These are phyloP conservation scores for Termitomyces bulborhizus DNA, from an alignment of 768 basidiomycete species.

Conservation along the genomic window DNA sequence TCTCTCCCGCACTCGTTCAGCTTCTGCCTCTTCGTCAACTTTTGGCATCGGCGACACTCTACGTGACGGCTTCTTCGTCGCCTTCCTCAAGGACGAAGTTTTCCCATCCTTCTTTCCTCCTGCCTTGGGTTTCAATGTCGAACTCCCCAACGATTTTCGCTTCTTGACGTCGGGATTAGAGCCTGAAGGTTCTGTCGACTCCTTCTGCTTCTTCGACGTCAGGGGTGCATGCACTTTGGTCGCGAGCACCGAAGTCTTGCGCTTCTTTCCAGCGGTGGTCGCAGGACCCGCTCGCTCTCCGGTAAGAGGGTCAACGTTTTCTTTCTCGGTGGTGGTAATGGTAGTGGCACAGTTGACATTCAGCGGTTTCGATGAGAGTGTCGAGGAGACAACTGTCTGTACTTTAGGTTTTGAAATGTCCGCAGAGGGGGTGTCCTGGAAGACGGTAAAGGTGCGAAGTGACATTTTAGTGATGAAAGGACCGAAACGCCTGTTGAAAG, in stretches of 20 bases:
- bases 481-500: background rate
- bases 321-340: slow-evolving; percentile 54
- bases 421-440: slow-evolving; percentile 46
- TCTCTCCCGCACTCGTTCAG: slow-evolving; percentile 23
- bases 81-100: slow-evolving; percentile 28
- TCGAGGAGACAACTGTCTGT: slow-evolving; percentile 22
- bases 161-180: slow-evolving; percentile 51
- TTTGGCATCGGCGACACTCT: slow-evolving; percentile 57
- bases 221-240: slow-evolving; percentile 40
- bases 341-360: slow-evolving; percentile 21
- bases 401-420: slow-evolving; percentile 26
- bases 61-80: slow-evolving; percentile 32
- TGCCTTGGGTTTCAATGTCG: slow-evolving; percentile 24
- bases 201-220: slow-evolving; percentile 37
- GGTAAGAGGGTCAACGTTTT: slow-evolving; percentile 72
- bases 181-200: slow-evolving; percentile 34
- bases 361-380: slow-evolving; percentile 14
- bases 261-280: slow-evolving; percentile 43
- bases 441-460: slow-evolving; percentile 55
- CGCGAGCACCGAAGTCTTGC: slow-evolving; percentile 54
- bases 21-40: slow-evolving; percentile 45
- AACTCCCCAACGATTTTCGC: slow-evolving; percentile 42
- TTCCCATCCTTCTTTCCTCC: slow-evolving; percentile 33
- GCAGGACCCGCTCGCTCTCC: slow-evolving; percentile 49
- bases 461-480: slow-evolving; percentile 33